Evolutionary conservation across 129 eudicot species (phyloP).

Genomic region (Chrysanthemum makinoi): DNA sequence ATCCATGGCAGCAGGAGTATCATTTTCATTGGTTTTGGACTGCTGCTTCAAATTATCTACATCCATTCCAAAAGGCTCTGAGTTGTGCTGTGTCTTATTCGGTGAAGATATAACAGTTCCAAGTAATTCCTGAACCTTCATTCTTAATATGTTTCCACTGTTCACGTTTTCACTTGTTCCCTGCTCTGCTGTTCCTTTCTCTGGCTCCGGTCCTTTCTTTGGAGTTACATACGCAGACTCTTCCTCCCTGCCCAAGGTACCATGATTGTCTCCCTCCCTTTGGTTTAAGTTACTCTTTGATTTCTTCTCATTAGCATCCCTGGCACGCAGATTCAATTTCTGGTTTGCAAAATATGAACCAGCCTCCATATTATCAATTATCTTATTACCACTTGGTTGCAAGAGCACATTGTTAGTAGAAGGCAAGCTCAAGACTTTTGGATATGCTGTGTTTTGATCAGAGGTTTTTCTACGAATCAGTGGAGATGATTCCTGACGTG

Average conservation of each 20-base stretch:
- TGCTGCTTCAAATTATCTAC: constrained; percentile 34
- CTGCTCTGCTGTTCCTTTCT: constrained; percentile 39
- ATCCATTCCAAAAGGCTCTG: constrained; percentile 32
- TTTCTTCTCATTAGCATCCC: constrained; percentile 37
- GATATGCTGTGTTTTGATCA: constrained; percentile 29
- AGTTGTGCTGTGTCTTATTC: constrained; percentile 30
- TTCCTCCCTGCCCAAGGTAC: constrained; percentile 23
- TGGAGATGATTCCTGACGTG: constrained; percentile 41
- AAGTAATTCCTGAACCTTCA: constrained; percentile 74
- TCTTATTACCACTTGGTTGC: constrained; percentile 35
- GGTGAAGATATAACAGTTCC: constrained; percentile 57
- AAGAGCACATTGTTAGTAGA: constrained; percentile 24
- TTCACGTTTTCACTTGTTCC: constrained; percentile 40
- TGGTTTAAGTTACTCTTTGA: constrained; percentile 20
- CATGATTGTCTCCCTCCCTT: constrained; percentile 30
- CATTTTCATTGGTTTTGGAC: constrained; percentile 29
- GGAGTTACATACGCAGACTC: constrained; percentile 37
- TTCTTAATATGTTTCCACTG: constrained; percentile 54
- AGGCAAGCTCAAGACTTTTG: constrained; percentile 35
- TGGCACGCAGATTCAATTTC: constrained; percentile 27
- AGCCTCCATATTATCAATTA: constrained; percentile 31
- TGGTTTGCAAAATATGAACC: constrained; percentile 35
- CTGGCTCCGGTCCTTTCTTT: constrained; percentile 29
- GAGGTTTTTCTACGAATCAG: constrained; percentile 37
- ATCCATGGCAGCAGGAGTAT: constrained; percentile 26